These are phyloP conservation scores for Phytophthora colocasiae DNA, from an alignment of 352 stramenopile species.

Conservation along the genomic window DNA sequence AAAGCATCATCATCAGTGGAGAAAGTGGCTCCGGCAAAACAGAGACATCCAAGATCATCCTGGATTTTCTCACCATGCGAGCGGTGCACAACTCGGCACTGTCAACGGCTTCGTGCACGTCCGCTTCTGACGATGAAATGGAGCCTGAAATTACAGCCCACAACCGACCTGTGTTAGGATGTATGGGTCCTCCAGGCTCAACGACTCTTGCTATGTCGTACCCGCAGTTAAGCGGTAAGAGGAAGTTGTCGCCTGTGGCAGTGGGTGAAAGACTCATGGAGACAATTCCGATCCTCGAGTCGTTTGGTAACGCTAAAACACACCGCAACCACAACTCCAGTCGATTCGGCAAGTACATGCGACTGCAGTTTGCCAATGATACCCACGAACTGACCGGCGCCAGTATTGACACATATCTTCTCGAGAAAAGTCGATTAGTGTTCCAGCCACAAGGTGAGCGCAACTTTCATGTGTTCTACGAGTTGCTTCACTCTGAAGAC, in stretches of 20 bases:
- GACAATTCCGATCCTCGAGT: constrained; percentile 93
- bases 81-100: constrained; percentile 58
- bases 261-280: constrained; percentile 86
- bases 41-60: constrained; percentile 95
- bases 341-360: constrained; percentile 94
- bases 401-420: constrained; percentile 84
- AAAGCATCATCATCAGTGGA: constrained; percentile 96
- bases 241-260: constrained; percentile 69
- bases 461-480: constrained; percentile 91
- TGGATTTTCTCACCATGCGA: constrained; percentile 85
- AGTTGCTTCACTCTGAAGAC: constrained; percentile 74
- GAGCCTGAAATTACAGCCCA: constrained; percentile 70
- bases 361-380: constrained; percentile 77
- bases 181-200: constrained; percentile 50
- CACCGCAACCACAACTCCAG: constrained; percentile 92
- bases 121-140: constrained; percentile 59
- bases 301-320: constrained; percentile 91
- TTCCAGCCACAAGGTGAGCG: constrained; percentile 77
- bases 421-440: constrained; percentile 88
- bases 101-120: constrained; percentile 54
- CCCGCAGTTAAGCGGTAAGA: constrained; percentile 62
- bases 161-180: constrained; percentile 29
- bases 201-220: constrained; percentile 72
- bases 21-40: constrained; percentile 96
- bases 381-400: constrained; percentile 79